These are phyloP conservation scores for Batkoa obscura DNA, from an alignment of 371 early-diverging fungal species.

Conservation along the genomic window DNA sequence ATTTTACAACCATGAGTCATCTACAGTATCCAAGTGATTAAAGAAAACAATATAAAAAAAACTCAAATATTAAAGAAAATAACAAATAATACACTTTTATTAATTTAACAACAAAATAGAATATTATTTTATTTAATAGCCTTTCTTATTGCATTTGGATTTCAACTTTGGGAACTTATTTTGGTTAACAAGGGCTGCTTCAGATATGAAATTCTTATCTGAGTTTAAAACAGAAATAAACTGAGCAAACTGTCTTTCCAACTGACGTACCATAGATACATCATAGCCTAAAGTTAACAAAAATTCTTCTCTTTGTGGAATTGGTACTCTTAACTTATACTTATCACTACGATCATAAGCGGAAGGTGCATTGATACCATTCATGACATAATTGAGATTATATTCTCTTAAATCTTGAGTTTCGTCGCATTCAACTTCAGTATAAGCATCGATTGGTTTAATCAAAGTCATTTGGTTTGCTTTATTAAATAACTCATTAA, in stretches of 20 bases:
- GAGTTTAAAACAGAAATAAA: neutral
- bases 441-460: neutral
- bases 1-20: too few relatives aligned
- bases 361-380: neutral
- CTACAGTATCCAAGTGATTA: too few relatives aligned
- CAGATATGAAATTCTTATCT: neutral
- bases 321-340: neutral
- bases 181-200: constrained; percentile 4
- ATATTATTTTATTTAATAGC: too few relatives aligned
- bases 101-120: too few relatives aligned
- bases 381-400: neutral
- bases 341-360: neutral
- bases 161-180: constrained; percentile 4
- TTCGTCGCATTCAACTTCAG: neutral
- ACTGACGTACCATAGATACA: neutral
- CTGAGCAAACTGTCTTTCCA: neutral
- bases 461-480: neutral
- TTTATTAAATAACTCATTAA: neutral
- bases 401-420: neutral
- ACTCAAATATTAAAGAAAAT: too few relatives aligned
- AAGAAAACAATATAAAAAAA: too few relatives aligned
- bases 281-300: neutral
- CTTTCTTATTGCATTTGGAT: too few relatives aligned
- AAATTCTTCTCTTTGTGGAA: neutral
- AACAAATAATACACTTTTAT: too few relatives aligned